Evolutionary conservation across 2,329 filamentous ascomycete species (phyloP).

Genomic region (Cadophora malorum): DNA sequence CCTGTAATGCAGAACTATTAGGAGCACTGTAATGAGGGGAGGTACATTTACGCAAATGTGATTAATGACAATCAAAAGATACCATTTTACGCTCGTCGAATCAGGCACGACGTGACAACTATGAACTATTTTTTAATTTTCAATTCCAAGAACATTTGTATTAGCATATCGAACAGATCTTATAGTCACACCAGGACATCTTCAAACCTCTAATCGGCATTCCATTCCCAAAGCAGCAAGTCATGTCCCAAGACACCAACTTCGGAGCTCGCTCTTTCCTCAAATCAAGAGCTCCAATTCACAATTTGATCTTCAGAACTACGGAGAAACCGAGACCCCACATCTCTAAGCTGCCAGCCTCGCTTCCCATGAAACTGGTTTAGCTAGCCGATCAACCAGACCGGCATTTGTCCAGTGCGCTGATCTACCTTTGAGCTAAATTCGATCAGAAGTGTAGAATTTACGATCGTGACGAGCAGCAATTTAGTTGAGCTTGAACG

Average conservation of each 20-base stretch:
- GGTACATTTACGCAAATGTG: constrained; percentile 1
- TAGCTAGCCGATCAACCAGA: constrained; percentile 4
- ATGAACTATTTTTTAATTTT: neutral
- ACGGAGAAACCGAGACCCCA: neutral
- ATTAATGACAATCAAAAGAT: constrained; percentile 6
- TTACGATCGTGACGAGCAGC: neutral
- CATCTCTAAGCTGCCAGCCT: neutral
- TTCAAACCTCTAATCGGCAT: neutral
- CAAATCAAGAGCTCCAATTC: neutral
- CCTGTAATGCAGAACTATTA: constrained; percentile 4
- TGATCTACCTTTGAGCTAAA: neutral
- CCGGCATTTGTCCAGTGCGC: neutral
- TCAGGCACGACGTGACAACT: neutral
- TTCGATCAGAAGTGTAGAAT: neutral
- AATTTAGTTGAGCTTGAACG: neutral
- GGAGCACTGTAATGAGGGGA: neutral
- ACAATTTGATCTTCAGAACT: constrained; percentile 4
- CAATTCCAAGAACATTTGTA: neutral
- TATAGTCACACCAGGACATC: neutral
- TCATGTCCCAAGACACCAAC: neutral
- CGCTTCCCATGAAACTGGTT: constrained; percentile 5
- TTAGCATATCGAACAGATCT: neutral
- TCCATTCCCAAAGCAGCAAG: neutral
- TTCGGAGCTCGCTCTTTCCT: neutral
- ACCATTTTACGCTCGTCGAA: neutral